phyloP scores from a whole-genome alignment of 139 green algal species.

The Astrephomene gubernaculifera region DNA sequence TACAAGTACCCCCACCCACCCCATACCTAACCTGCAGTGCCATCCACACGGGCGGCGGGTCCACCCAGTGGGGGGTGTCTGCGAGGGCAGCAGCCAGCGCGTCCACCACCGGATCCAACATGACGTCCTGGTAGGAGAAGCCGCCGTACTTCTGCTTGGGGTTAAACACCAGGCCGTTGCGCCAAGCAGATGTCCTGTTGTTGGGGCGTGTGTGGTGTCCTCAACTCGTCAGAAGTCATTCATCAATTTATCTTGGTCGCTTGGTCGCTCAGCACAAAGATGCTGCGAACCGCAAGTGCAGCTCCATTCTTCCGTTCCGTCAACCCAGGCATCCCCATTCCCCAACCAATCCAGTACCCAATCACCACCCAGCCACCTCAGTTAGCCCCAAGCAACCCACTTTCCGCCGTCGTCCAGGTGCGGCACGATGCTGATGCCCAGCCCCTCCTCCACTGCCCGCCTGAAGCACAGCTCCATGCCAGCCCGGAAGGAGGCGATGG shows the following conservation, averaged over 20 bases:
- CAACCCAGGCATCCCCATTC: no score
- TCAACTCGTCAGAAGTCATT: no score
- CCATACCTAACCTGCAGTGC: conserved; percentile 34
- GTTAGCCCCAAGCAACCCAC: neutral
- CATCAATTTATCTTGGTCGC: no score
- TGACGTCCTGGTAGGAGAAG: conserved; percentile 57
- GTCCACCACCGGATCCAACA: conserved; percentile 28
- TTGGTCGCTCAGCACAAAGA: no score
- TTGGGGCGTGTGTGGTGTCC: no score
- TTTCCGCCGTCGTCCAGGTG: conserved; percentile 44
- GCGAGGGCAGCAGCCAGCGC: conserved; percentile 31
- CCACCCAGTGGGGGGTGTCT: neutral
- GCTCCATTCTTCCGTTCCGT: no score
- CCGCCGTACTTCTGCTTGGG: conserved; percentile 47
- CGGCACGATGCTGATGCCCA: conserved; percentile 37
- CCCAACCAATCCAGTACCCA: neutral
- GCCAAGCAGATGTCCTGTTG: conserved; percentile 33
- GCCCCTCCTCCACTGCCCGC: conserved; percentile 25
- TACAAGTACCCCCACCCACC: neutral
- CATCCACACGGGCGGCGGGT: conserved; percentile 40
- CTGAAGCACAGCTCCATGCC: conserved; percentile 49
- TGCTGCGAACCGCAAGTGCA: no score
- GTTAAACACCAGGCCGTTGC: conserved; percentile 44
- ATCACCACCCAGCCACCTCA: neutral
- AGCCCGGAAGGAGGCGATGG: conserved; percentile 13